phyloP scores from a whole-genome alignment of 2,329 filamentous ascomycete genomes.

The Meredithiella fracta region DNA sequence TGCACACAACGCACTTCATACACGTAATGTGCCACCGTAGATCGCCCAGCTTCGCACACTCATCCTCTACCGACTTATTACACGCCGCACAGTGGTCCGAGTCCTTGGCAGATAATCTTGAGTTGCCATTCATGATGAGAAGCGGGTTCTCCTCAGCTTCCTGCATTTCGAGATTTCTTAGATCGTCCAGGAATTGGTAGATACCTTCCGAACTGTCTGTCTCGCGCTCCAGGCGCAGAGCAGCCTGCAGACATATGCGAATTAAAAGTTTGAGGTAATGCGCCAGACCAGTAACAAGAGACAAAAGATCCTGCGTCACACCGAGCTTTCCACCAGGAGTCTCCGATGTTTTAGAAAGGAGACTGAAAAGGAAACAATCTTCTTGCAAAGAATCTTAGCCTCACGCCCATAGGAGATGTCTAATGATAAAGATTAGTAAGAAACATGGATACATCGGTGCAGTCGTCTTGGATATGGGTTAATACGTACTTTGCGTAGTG shows the following conservation, averaged over 20 bases:
- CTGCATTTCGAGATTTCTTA: slow-evolving; percentile 46
- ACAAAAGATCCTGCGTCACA: slow-evolving; percentile 95
- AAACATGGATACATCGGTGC: no score
- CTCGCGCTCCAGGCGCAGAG: slow-evolving; percentile 80
- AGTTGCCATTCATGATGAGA: slow-evolving; percentile 48
- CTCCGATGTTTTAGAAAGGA: slow-evolving; percentile 89
- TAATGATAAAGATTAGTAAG: slow-evolving; percentile 23
- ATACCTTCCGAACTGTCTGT: slow-evolving; percentile 57
- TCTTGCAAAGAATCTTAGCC: slow-evolving; percentile 98
- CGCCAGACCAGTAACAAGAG: slow-evolving; percentile 83
- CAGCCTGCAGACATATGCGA: slow-evolving; percentile 86
- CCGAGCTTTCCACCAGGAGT: slow-evolving; percentile 78
- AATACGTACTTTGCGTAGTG: slow-evolving; percentile 44
- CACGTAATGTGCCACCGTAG: slow-evolving; percentile 74
- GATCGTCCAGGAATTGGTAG: slow-evolving; percentile 65
- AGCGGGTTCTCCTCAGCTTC: slow-evolving; percentile 57
- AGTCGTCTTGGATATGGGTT: no score
- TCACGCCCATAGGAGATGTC: slow-evolving; percentile 84
- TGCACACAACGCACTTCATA: slow-evolving; percentile 54
- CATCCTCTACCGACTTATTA: slow-evolving; percentile 80
- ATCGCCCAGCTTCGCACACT: slow-evolving; percentile 62
- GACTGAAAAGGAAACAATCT: slow-evolving; percentile 95
- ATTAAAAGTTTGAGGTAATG: slow-evolving; percentile 97
- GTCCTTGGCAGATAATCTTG: slow-evolving; percentile 52
- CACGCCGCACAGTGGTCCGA: slow-evolving; percentile 76